A percentile compares a stretch with the other conserved stretches of the same genome.
Conservation (phyloP, 192 early-diverging fungal genomes). For the Lunasporangiospora selenospora region DNA sequence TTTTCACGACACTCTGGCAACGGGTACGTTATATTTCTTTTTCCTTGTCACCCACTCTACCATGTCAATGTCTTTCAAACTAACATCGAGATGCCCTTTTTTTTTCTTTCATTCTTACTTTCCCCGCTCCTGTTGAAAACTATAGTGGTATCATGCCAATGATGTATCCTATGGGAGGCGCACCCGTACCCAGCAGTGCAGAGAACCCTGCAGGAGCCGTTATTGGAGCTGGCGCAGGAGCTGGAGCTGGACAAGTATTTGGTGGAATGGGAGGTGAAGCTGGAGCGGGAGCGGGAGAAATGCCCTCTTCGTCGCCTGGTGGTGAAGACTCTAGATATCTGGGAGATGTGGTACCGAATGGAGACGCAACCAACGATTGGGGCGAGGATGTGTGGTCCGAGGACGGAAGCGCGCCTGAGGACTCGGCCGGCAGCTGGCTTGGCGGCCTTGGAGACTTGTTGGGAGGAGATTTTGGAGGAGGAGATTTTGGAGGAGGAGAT, state of each 20-base stretch:
- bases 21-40: conserved; percentile 27
- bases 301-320: conserved; percentile 15
- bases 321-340: neutral
- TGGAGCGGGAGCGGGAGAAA: conserved; percentile 12
- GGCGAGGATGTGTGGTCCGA: conserved; percentile 53
- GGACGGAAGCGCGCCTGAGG: conserved; percentile 18
- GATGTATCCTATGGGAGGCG: conserved; percentile 52
- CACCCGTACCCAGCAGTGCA: conserved; percentile 22
- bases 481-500: too few species aligned
- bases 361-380: conserved; percentile 33
- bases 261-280: conserved; percentile 17
- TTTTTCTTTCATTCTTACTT: neutral
- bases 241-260: conserved; percentile 23
- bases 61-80: neutral
- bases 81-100: neutral
- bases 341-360: conserved; percentile 7
- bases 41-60: neutral
- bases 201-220: conserved; percentile 21
- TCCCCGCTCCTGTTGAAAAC: too few species aligned
- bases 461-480: conserved; percentile 2
- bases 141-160: conserved; percentile 50
- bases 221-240: conserved; percentile 23
- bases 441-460: conserved; percentile 25
- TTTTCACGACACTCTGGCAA: conserved; percentile 75
- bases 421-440: conserved; percentile 30